Evolutionary conservation across 2,329 filamentous ascomycete species (phyloP), one percentile per base, ranked within the genome.

Genomic region (Penicillium polonicum): DNA sequence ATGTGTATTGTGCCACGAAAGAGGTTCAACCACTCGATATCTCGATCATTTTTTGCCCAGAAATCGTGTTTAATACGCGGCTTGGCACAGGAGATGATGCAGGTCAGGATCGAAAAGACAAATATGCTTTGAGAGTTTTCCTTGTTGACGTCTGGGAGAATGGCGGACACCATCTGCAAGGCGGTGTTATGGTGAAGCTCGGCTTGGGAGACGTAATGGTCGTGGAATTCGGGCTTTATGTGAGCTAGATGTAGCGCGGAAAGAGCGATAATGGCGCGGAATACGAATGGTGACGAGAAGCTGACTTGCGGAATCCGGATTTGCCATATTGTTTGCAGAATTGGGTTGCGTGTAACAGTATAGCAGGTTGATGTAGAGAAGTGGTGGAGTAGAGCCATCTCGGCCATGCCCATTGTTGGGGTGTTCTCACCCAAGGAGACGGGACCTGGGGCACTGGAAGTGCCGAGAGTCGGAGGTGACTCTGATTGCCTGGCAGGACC

Each of bases 101-200:
- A 59, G 19, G 60, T 59, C 17, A 61, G 43, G 8, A 51, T 45
- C 15, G 60, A 61, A 29, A 61, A 59, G 1, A 60, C 17, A 21
- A 60, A 61, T 5, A 61, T 25, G 8, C 53, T 51, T 12, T 46
- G 45, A 13, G 45, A 53, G 44, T 55, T 61, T 10, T 61, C 57
- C 15, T 61, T 46, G 35, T 57, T 55, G 7, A 61, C 51, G 3
- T 57, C 36, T 3, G 50, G 57, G 5, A 61, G 46, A 4, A 48
- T 56, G 0, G 45, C 46, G 12, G 60, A 59, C 3, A 61, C 60
- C 57, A 57, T 59, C 48, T 59, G 58, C 29, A 66, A 41, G 12
- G 59, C 64, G 5, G 58, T 36, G 10, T 60, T 55, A 41, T 65
- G 64, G n/a, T 66, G 64, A 45, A 61, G 57, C 33, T 60, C 59